Evolutionary conservation across 495 filamentous ascomycete species (phyloP), one percentile per base, ranked within the genome.

Genomic region (Penicillium manginii): DNA sequence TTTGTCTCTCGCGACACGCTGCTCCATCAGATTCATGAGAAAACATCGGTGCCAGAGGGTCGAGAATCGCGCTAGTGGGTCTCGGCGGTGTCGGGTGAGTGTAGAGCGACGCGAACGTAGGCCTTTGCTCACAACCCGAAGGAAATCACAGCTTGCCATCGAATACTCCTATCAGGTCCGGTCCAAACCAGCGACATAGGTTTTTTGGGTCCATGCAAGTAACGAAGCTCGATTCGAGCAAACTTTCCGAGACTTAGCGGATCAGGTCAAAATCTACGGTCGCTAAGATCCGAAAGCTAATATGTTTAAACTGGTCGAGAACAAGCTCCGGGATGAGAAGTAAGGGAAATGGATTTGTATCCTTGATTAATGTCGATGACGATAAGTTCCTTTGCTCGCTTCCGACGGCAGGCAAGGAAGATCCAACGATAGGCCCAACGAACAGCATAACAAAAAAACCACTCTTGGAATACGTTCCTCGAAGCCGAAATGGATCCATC

Each of bases 281-380:
- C 18, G 42, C 19, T 4, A 46, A 22, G 18, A 22, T 4, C 18
- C 3, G n/a, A 22, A 46, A 4, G 18, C 42, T 4, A 46, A 46
- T 22, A 46, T 46, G 3, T 46, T 46, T 22, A 4, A 19, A 46
- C 5, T 46, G 3, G 42, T 46, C 3, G 42, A 9, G 12, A 46
- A 21, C 19, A 21, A 17, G 42, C 19, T 46, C 19, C 42, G 21
- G 18, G 53, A 55, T 14, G 26, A 35, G 15, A 35, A 47, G 2
- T 48, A 6, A 19, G 40, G 40, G 26, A 55, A 55, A 35, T 55
- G 53, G 53, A 22, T 55, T 18, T 12, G 0, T 10, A 22, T 55
- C 42, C 42, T 55, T 32, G 26, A 55, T n/a, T 55, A 55, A 55
- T 48, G 15, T 37, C 11, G 53, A 55, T 48, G 40, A 55, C 11